Percentiles rank a stretch among this genome's conserved stretches.
Conservation (phyloP, 1,139 yeast genomes). For the Meyerozyma sp. region DNA sequence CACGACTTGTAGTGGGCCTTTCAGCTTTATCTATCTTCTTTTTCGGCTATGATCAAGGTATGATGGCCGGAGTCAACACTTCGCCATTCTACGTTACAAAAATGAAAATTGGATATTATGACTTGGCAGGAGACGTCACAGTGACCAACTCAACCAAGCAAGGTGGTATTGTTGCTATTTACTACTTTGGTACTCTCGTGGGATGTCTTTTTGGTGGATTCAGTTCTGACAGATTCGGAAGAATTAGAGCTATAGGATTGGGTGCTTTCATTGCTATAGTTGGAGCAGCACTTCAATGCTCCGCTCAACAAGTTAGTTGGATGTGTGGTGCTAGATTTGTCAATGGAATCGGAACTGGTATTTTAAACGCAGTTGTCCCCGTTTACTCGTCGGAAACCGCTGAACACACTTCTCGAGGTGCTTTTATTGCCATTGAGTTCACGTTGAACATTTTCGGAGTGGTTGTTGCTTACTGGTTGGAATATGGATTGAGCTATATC, state of each 20-base stretch:
- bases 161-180: constrained; percentile 35
- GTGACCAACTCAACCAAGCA: constrained; percentile 28
- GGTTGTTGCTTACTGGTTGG: constrained; percentile 18
- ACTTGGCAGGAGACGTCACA: constrained; percentile 15
- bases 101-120: constrained; percentile 19
- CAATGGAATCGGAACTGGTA: constrained; percentile 7
- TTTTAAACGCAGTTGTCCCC: constrained; percentile 18
- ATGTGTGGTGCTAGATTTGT: constrained; percentile 7
- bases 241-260: constrained; percentile 18
- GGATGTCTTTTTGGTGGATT: constrained; percentile 26
- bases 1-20: constrained; percentile 10
- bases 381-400: not conserved
- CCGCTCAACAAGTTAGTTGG: constrained; percentile 16
- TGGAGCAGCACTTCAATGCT: constrained; percentile 24
- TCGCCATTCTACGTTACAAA: constrained; percentile 33
- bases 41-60: constrained; percentile 48
- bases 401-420: constrained; percentile 20
- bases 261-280: constrained; percentile 19
- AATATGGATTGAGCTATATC: constrained; percentile 16
- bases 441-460: constrained; percentile 23
- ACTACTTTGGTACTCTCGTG: constrained; percentile 26
- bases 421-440: constrained; percentile 25
- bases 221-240: constrained; percentile 20
- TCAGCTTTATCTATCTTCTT: constrained; percentile 14
- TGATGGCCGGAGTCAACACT: constrained; percentile 37